phyloP scores from a whole-genome alignment of 257 asterid genomes.

The Leptodermis oblonga region DNA sequence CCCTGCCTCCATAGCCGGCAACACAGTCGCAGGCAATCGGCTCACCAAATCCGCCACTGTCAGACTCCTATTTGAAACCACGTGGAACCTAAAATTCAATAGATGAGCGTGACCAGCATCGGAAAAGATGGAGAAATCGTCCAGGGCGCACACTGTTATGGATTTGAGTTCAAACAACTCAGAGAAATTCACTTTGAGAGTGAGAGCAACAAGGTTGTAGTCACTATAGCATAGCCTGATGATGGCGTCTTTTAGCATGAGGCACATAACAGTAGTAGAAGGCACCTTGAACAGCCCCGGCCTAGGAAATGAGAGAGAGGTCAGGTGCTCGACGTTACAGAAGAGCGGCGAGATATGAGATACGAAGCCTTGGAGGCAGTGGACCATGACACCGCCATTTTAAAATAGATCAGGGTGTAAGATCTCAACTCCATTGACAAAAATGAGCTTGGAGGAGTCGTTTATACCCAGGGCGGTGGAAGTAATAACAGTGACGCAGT shows the following conservation, averaged over 20 bases:
- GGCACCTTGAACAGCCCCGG: slow-evolving; percentile 34
- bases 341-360: slow-evolving; percentile 62
- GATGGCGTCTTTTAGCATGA: slow-evolving; percentile 55
- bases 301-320: slow-evolving; percentile 42
- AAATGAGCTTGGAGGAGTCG: slow-evolving; percentile 26
- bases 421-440: slow-evolving; percentile 63
- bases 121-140: slow-evolving; percentile 56
- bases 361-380: slow-evolving; percentile 55
- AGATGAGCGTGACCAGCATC: slow-evolving; percentile 48
- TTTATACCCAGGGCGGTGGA: neutral
- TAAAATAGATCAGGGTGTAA: slow-evolving; percentile 51
- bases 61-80: slow-evolving; percentile 61
- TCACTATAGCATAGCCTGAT: slow-evolving; percentile 50
- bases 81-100: slow-evolving; percentile 49
- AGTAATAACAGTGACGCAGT: slow-evolving; percentile 58
- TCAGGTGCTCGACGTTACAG: slow-evolving; percentile 50
- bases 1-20: slow-evolving; percentile 60
- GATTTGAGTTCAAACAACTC: slow-evolving; percentile 45
- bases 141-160: slow-evolving; percentile 66
- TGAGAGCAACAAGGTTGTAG: slow-evolving; percentile 47
- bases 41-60: slow-evolving; percentile 39
- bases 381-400: slow-evolving; percentile 57
- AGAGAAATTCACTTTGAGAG: slow-evolving; percentile 45
- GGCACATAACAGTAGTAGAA: slow-evolving; percentile 32
- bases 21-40: slow-evolving; percentile 32